Evolutionary conservation across 2,329 filamentous ascomycete genomes (phyloP).

Genomic region (Clathrospora elynae): DNA sequence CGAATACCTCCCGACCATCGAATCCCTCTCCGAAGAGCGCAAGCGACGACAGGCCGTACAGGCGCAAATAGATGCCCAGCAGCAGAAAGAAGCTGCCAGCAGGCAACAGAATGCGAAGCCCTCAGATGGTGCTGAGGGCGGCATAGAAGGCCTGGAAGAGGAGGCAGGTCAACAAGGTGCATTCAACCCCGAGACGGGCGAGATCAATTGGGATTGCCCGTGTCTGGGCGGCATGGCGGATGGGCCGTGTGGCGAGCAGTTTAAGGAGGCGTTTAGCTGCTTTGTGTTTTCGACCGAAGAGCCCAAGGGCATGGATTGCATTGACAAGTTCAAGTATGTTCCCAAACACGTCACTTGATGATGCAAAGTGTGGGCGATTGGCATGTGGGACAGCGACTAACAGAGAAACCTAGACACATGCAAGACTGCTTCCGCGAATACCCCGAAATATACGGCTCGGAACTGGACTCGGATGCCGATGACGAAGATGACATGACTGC

Average conservation of each 20-base stretch:
- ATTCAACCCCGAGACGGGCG: constrained; percentile 97
- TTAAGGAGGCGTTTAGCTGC: constrained; percentile 95
- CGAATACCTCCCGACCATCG: constrained; percentile 53
- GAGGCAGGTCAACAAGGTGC: constrained; percentile 87
- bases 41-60: constrained; percentile 41
- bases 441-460: constrained; percentile 89
- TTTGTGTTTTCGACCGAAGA: constrained; percentile 96
- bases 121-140: constrained; percentile 28
- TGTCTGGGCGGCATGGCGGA: constrained; percentile 97
- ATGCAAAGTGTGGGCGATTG: no score
- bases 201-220: constrained; percentile 99
- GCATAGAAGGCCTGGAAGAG: constrained; percentile 68
- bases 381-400: constrained; percentile 8
- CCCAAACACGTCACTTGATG: neutral
- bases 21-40: constrained; percentile 52
- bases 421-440: constrained; percentile 94
- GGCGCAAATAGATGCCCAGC: constrained; percentile 38
- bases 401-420: constrained; percentile 70
- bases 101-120: constrained; percentile 19
- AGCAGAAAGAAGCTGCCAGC: constrained; percentile 25
- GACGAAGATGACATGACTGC: constrained; percentile 60
- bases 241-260: constrained; percentile 93
- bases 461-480: constrained; percentile 80
- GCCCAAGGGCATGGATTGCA: constrained; percentile 96
- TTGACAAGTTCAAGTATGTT: constrained; percentile 93